These are phyloP conservation scores for Podila epigama DNA, from an alignment of 192 early-diverging fungal species.

Conservation along the genomic window DNA sequence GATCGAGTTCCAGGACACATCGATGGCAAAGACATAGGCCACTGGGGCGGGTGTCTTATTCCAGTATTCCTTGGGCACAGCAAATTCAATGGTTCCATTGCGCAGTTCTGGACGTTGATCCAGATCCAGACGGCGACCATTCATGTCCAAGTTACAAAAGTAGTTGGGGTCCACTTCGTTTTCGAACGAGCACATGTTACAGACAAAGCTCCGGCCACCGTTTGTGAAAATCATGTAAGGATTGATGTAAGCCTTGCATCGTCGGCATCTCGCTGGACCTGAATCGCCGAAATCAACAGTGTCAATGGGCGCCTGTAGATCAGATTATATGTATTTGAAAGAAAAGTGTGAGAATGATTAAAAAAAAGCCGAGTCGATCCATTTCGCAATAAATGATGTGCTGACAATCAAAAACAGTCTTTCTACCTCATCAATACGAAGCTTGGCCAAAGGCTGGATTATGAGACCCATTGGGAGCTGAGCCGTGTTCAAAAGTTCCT, in stretches of 20 bases:
- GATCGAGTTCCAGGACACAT: constrained; percentile 89
- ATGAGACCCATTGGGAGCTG: constrained; percentile 86
- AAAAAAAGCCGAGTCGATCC: neutral
- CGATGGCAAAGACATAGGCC: constrained; percentile 91
- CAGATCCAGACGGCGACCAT: constrained; percentile 84
- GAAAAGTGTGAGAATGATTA: no score
- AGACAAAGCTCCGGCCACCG: constrained; percentile 91
- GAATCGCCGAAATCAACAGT: constrained; percentile 85
- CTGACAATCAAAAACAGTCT: neutral
- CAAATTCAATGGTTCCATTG: constrained; percentile 90
- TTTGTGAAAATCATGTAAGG: constrained; percentile 88
- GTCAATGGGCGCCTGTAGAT: constrained; percentile 68
- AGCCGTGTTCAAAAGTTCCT: constrained; percentile 79
- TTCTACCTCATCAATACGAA: constrained; percentile 73
- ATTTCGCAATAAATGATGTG: neutral
- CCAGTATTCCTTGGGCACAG: constrained; percentile 84
- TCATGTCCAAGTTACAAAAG: constrained; percentile 96
- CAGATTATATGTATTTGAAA: no score
- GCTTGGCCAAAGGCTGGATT: constrained; percentile 91
- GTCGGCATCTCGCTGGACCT: constrained; percentile 89
- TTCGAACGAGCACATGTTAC: constrained; percentile 92
- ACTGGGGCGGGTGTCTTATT: constrained; percentile 71
- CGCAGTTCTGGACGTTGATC: constrained; percentile 88
- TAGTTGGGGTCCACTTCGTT: constrained; percentile 91
- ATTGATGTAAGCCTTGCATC: constrained; percentile 96